These are phyloP conservation scores for Ilyonectria sp. DNA, from an alignment of 2,329 filamentous ascomycete genomes.

Conservation along the genomic window DNA sequence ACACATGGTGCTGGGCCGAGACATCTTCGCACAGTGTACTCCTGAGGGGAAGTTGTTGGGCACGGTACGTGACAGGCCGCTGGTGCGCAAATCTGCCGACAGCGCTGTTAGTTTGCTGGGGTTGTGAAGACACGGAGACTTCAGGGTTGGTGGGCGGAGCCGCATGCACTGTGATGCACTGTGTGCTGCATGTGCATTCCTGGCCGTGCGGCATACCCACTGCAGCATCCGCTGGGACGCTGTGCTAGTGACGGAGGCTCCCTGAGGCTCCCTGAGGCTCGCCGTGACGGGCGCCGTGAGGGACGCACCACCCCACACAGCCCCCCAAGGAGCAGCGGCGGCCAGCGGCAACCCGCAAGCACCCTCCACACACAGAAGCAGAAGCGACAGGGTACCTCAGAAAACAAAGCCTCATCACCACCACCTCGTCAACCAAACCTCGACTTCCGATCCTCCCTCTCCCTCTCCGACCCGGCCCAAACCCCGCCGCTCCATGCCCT, in stretches of 20 bases:
- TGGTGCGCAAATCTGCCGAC: constrained; percentile 10
- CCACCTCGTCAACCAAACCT: constrained; percentile 52
- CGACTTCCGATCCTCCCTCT: constrained; percentile 47
- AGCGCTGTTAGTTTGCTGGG: neutral
- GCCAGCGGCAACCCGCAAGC: constrained; percentile 24
- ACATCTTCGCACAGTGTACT: constrained; percentile 18
- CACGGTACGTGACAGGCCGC: neutral
- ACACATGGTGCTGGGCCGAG: constrained; percentile 3
- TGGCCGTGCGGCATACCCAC: neutral
- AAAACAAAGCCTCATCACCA: constrained; percentile 61
- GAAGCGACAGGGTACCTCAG: constrained; percentile 53
- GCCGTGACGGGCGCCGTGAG: neutral
- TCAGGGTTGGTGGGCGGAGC: neutral
- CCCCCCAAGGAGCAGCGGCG: constrained; percentile 8
- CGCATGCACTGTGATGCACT: constrained; percentile 5
- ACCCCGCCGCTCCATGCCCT: constrained; percentile 51
- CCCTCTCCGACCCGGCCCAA: constrained; percentile 43
- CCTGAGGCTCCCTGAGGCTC: constrained; percentile 3
- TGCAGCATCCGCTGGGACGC: constrained; percentile 9
- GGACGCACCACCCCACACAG: neutral
- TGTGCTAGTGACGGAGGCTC: constrained; percentile 13
- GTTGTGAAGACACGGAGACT: neutral
- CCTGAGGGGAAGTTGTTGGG: constrained; percentile 1
- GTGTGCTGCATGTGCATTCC: neutral
- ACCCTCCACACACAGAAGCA: constrained; percentile 23